Percentiles rank a stretch among this genome's conserved stretches.
These are phyloP conservation scores for Cavenderia fasciculata DNA, from an alignment of 78 protist species.

Conservation along the genomic window DNA sequence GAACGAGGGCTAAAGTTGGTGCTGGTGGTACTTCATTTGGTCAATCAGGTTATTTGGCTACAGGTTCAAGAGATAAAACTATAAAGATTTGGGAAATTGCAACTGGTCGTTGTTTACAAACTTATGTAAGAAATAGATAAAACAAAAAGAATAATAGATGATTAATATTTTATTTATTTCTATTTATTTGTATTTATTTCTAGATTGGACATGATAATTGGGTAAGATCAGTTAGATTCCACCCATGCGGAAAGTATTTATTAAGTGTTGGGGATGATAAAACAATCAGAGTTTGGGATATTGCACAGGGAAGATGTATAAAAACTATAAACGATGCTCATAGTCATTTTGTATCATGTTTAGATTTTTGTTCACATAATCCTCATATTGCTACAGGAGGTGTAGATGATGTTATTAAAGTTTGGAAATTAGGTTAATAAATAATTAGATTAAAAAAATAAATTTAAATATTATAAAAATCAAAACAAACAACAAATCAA, in stretches of 20 bases:
- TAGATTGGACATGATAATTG: conserved; percentile 83
- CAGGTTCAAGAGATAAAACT: conserved; percentile 89
- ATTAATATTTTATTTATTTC: neutral
- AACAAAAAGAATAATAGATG: neutral
- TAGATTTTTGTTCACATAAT: conserved; percentile 69
- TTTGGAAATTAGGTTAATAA: conserved; percentile 78
- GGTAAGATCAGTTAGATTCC: conserved; percentile 68
- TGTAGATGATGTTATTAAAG: conserved; percentile 77
- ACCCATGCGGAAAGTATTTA: conserved; percentile 80
- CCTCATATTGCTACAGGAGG: conserved; percentile 82
- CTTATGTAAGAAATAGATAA: conserved; percentile 62
- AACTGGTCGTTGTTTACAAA: conserved; percentile 81
- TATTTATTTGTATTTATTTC: neutral
- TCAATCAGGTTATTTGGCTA: conserved; percentile 73
- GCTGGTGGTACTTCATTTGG: conserved; percentile 71
- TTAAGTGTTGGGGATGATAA: conserved; percentile 79
- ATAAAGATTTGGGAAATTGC: conserved; percentile 87
- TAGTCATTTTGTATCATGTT: conserved; percentile 77
- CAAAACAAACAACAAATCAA: too few species aligned
- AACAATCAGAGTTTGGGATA: conserved; percentile 87
- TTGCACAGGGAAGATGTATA: conserved; percentile 78
- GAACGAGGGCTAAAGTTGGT: conserved; percentile 54
- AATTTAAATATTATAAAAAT: too few species aligned
- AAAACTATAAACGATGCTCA: conserved; percentile 85
- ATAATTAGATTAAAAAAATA: too few species aligned